Evolutionary conservation across 2,329 filamentous ascomycete species (phyloP).

Genomic region (Aspergillus proliferans): DNA sequence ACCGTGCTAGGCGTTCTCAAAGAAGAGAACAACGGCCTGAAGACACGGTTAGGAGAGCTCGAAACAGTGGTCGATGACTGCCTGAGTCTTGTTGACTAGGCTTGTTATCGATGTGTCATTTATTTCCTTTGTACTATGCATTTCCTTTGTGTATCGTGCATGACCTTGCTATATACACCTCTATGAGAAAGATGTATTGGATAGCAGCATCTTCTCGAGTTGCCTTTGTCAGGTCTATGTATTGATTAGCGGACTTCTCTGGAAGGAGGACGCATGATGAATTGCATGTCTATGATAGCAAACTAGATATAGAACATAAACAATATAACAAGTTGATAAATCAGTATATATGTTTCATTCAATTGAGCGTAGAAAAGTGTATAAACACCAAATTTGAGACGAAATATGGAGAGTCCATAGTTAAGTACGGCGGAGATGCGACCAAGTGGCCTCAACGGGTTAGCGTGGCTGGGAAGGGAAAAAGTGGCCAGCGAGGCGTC

Average conservation of each 20-base stretch:
- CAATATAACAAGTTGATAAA: no score
- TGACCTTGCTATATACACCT: neutral
- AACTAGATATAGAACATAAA: neutral
- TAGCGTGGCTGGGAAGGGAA: constrained; percentile 26
- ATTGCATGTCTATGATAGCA: neutral
- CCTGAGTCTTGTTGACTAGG: constrained; percentile 45
- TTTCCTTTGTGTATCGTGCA: neutral
- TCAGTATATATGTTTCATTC: no score
- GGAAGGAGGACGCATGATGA: neutral
- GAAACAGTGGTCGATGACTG: constrained; percentile 52
- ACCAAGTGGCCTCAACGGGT: constrained; percentile 34
- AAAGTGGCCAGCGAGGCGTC: constrained; percentile 33
- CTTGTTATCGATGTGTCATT: neutral
- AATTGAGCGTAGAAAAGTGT: no score
- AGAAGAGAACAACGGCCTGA: constrained; percentile 50
- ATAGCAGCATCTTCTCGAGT: no score
- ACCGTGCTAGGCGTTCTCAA: constrained; percentile 47
- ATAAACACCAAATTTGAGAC: no score
- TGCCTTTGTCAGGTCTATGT: neutral
- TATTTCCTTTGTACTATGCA: neutral
- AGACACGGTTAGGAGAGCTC: constrained; percentile 47
- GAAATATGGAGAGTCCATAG: neutral
- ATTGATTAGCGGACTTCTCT: neutral
- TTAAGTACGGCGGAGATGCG: constrained; percentile 16
- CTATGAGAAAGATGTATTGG: neutral